Conservation (phyloP, 2,329 filamentous ascomycete genomes). For the Pestalotiopsis sp. region DNA sequence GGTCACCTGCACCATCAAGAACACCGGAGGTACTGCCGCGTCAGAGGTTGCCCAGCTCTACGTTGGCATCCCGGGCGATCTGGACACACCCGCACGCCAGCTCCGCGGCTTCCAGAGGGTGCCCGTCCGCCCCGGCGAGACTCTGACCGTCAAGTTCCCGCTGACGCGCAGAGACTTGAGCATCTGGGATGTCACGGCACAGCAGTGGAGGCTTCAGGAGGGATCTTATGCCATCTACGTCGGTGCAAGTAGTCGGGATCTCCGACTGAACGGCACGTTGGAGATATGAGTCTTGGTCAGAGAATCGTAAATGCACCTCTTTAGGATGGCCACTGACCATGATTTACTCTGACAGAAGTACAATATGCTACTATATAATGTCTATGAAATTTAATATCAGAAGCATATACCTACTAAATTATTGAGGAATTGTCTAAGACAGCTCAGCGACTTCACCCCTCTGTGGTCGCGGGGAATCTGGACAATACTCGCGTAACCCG, state of each 20-base stretch:
- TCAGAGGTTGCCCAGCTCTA: constrained; percentile 70
- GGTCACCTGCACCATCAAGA: constrained; percentile 65
- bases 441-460: neutral
- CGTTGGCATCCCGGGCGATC: constrained; percentile 43
- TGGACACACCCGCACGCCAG: constrained; percentile 21
- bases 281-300: constrained; percentile 18
- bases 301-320: neutral
- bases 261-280: constrained; percentile 27
- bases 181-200: constrained; percentile 66
- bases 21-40: constrained; percentile 64
- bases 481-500: no score
- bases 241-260: constrained; percentile 14
- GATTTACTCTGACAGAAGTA: neutral
- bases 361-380: neutral
- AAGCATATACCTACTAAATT: neutral
- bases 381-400: neutral
- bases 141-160: constrained; percentile 53
- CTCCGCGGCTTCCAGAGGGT: constrained; percentile 69
- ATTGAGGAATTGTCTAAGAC: neutral
- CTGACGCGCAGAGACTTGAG: constrained; percentile 71
- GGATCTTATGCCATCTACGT: constrained; percentile 35
- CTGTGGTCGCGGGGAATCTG: no score
- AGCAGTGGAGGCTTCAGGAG: constrained; percentile 66
- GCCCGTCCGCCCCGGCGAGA: constrained; percentile 55
- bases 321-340: neutral